Base-by-base conservation (phyloP, 169 alveolate genomes). In the Plasmodium gonderi region DNA sequence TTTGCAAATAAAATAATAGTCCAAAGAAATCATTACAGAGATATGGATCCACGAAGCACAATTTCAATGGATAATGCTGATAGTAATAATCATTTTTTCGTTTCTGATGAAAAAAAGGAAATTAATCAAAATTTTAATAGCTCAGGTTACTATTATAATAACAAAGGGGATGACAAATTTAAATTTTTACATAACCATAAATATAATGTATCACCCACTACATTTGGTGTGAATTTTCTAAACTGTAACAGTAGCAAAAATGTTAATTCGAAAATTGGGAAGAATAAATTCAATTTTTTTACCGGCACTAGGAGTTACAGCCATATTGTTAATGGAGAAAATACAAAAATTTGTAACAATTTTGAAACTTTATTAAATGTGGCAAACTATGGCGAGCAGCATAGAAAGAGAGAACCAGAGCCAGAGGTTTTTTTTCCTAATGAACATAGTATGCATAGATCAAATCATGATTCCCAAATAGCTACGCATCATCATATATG, bases 31-130 rank as follows among this genome's bases (percentile, higher is more conserved):
- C 72, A 81, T 6, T 64, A 72, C 44, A 36, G 65, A 83, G 79
- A 51, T 5, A 40, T 80, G 51, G 92, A 74, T 64, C 20, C 64
- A 60, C 31, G 26, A 45, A 33, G 40, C 17, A 76, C 20, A 29
- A 36, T 38, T 83, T 51, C 83, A 76, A 69, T 83, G 92, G 77
- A 72, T 83, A 72, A 49, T 69, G 17, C 54, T 20, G 92, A 83
- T 42, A 83, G 65, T 83, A 83, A 83, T 76, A 74, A 76, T 60
- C 72, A 60, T 51, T 69, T 83, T 38, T 83, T 69, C 64, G 42
- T 45, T 42, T 36, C 64, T 29, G 92, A 83, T 74, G 83, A 83
- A 72, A 80, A 65, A 40, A 83, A 68, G 49, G 82, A 29, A 33
- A 2, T 45, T 33, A 31, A 40, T 14, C 49, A 69, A 7, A 69